A percentile compares a stretch with the other conserved stretches of the same genome.
These are phyloP conservation scores for Wickerhamiella allomyrinae DNA, from an alignment of 805 yeast species.

Conservation along the genomic window DNA sequence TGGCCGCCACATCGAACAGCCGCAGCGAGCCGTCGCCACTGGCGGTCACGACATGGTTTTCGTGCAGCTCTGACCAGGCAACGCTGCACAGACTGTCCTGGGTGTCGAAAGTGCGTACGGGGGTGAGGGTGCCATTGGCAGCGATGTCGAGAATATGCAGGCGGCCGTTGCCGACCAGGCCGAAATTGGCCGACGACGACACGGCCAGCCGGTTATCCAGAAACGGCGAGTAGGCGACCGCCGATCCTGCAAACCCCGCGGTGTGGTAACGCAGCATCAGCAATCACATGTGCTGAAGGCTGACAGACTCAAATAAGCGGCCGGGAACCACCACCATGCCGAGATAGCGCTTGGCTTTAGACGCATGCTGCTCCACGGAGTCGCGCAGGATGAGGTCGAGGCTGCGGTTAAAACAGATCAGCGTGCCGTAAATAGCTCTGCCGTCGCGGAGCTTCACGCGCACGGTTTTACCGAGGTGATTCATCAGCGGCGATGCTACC, in stretches of 20 bases:
- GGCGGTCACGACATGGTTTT: conserved; percentile 68
- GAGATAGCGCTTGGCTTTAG: conserved; percentile 17
- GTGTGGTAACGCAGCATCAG: conserved; percentile 64
- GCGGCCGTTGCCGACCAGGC: conserved; percentile 87
- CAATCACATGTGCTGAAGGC: conserved; percentile 13
- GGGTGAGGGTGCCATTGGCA: conserved; percentile 45
- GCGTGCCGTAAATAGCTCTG: conserved; percentile 22
- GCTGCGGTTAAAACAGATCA: conserved; percentile 20
- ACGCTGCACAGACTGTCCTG: conserved; percentile 85
- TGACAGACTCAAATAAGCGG: conserved; percentile 14
- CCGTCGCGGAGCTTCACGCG: conserved; percentile 22
- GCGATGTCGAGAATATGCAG: conserved; percentile 55
- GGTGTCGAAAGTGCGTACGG: conserved; percentile 57
- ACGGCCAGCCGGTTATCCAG: conserved; percentile 82
- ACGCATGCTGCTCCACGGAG: conserved; percentile 20
- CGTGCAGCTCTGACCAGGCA: conserved; percentile 84
- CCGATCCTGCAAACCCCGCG: conserved; percentile 72
- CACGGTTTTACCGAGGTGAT: conserved; percentile 15
- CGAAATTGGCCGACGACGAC: conserved; percentile 83
- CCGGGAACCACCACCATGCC: conserved; percentile 26
- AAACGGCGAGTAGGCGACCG: conserved; percentile 80
- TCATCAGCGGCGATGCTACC: too few relatives aligned
- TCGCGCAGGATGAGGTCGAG: conserved; percentile 23
- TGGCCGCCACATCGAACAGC: conserved; percentile 54
- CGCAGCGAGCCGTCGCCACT: conserved; percentile 85